Base-by-base conservation (phyloP, 2,329 filamentous ascomycete genomes). In the Calonectria montana region DNA sequence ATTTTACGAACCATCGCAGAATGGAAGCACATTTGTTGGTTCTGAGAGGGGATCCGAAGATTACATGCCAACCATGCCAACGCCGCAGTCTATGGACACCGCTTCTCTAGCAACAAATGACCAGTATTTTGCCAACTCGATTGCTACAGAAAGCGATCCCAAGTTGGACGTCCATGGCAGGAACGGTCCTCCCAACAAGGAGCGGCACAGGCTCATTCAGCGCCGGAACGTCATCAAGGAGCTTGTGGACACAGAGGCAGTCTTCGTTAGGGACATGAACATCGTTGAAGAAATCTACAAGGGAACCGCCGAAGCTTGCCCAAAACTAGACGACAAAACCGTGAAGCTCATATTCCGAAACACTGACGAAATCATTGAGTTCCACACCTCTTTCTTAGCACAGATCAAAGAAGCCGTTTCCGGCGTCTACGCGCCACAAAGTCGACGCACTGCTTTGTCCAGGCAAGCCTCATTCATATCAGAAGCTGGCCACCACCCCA, bases 221-320 rank as follows among this genome's bases (percentile, higher is more conserved):
- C 93, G 97, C 23, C 91, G 93, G 67, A 91, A 97, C 81, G 91
- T 97, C 59, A 93, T 98, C 78, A 96, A 96, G 80, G 97, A 99
- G 83, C 87, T 99, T 43, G 90, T 98, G 55, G 95, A 98, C 79
- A 99, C 97, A 0, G 97, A 99, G 81, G 92, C 95, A 59, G 92
- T 93, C 7, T 98, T 97, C 83, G 92, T 97, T 69, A 91, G 95
- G 74, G 97, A 99, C 82, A 96, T 99, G 94, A 98, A 96, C 81
- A 96, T 99, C 65, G 93, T 98, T 2, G 95, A 97, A 80, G 96
- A 98, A 80, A 98, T 99, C 67, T 99, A 98, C 87, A 97, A 97
- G 83, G 95, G 94, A 50, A 98, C 97, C 0, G 94, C 95, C 1
- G 92, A 94, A 76, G 93, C 94, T 13, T 95, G 94, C 68, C 91